phyloP scores from a whole-genome alignment of 495 filamentous ascomycete species.

The Penicillium crystallinum region DNA sequence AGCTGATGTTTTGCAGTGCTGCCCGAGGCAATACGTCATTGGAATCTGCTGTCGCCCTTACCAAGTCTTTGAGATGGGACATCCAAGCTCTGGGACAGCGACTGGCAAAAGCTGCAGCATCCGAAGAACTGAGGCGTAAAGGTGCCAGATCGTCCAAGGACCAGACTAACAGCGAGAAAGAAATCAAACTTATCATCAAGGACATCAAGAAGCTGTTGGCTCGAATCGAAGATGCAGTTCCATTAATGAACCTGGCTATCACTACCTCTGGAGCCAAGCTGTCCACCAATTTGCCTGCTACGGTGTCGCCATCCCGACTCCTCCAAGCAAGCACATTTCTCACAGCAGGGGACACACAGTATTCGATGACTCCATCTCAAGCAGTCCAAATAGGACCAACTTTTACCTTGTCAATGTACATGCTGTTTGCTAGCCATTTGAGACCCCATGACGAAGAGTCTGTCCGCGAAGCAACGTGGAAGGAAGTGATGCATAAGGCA shows the following conservation, averaged over 20 bases:
- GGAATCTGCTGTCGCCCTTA: slow-evolving; percentile 80
- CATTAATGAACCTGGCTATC: slow-evolving; percentile 90
- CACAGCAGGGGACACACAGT: slow-evolving; percentile 81
- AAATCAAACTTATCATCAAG: slow-evolving; percentile 64
- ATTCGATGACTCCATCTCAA: slow-evolving; percentile 54
- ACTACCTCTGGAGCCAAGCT: slow-evolving; percentile 88
- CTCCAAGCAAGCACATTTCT: slow-evolving; percentile 93
- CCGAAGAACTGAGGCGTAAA: slow-evolving; percentile 54
- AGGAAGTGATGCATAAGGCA: slow-evolving; percentile 96
- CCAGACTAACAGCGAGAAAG: slow-evolving; percentile 46
- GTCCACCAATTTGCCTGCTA: slow-evolving; percentile 69
- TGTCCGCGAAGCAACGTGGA: slow-evolving; percentile 80
- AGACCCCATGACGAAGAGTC: slow-evolving; percentile 58
- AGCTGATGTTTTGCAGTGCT: slow-evolving; percentile 47
- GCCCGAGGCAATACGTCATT: slow-evolving; percentile 92
- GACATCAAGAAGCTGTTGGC: slow-evolving; percentile 72
- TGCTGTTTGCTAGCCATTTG: slow-evolving; percentile 86
- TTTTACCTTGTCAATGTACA: slow-evolving; percentile 88
- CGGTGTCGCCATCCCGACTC: slow-evolving; percentile 84
- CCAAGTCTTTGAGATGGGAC: slow-evolving; percentile 80
- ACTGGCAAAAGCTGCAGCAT: slow-evolving; percentile 62
- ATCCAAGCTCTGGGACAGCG: slow-evolving; percentile 80
- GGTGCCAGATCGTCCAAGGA: slow-evolving; percentile 45
- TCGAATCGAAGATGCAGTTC: slow-evolving; percentile 88
- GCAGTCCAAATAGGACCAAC: slow-evolving; percentile 83